phyloP scores from a whole-genome alignment of 495 filamentous ascomycete species.

The Massariosphaeria phaeospora region DNA sequence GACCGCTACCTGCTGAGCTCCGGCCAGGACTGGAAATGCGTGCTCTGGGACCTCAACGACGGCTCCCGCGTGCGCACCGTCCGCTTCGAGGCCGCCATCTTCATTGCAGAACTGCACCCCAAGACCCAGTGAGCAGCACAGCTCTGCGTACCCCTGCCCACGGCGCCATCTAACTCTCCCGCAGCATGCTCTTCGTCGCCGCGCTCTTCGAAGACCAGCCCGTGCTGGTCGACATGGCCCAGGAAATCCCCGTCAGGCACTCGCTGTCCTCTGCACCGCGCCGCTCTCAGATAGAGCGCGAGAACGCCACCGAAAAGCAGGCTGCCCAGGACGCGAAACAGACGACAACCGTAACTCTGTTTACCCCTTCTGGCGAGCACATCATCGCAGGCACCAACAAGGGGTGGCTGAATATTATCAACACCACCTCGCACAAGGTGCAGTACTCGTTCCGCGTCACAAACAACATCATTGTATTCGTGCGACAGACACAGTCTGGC shows the following conservation, averaged over 20 bases:
- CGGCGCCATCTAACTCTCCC: not conserved
- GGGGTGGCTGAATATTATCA: constrained; percentile 89
- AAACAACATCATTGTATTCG: constrained; percentile 78
- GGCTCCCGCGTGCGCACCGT: constrained; percentile 64
- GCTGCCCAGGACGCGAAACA: constrained; percentile 88
- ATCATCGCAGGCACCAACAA: constrained; percentile 89
- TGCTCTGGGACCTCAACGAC: constrained; percentile 87
- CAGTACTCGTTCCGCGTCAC: constrained; percentile 84
- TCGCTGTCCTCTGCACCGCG: constrained; percentile 77
- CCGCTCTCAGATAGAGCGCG: constrained; percentile 52
- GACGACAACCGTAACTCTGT: constrained; percentile 84
- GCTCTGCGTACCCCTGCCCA: not conserved
- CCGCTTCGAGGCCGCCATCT: constrained; percentile 85
- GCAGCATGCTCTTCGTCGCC: constrained; percentile 72
- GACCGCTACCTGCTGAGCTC: constrained; percentile 89
- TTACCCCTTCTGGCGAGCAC: constrained; percentile 76
- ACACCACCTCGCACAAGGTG: constrained; percentile 66
- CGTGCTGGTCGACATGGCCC: constrained; percentile 72
- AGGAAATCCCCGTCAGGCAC: constrained; percentile 60
- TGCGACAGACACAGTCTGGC: constrained; percentile 77
- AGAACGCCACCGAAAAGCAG: constrained; percentile 73
- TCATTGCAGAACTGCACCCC: constrained; percentile 91
- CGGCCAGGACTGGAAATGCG: constrained; percentile 92
- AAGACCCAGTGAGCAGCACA: constrained; percentile 67
- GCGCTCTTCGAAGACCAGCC: constrained; percentile 92